Conservation (phyloP, 176 grass and related monocot genomes). For the Bromus sterilis region DNA sequence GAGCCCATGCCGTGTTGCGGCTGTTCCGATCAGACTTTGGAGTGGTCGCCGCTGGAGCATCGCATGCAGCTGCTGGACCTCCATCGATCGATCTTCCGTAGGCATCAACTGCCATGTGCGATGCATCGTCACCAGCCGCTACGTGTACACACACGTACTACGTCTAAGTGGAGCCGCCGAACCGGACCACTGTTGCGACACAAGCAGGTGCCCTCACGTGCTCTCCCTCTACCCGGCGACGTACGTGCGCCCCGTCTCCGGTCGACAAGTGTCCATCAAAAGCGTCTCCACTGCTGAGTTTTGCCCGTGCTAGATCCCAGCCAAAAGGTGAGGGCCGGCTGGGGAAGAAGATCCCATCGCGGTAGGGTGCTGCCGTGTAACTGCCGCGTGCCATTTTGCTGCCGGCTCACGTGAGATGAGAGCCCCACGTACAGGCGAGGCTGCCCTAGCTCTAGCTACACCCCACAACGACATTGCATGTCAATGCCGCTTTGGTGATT, state of each 20-base stretch:
- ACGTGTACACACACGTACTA: too few relatives aligned
- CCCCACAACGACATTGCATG: not conserved
- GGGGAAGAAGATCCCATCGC: not conserved
- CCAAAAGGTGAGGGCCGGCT: too few relatives aligned
- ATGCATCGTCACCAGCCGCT: not conserved
- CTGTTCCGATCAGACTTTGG: not conserved
- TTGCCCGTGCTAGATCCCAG: not conserved
- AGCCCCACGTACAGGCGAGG: too few relatives aligned
- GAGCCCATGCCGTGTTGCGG: too few relatives aligned
- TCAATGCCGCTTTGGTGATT: too few relatives aligned
- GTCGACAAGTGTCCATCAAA: not conserved
- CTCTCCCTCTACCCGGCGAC: not conserved
- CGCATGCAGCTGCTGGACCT: too few relatives aligned
- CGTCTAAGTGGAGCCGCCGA: not conserved
- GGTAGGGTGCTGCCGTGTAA: not conserved
- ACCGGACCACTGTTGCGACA: not conserved
- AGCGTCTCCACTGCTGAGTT: not conserved
- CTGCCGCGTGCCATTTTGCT: not conserved
- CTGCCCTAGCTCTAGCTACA: too few relatives aligned
- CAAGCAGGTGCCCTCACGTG: not conserved
- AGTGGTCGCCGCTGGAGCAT: not conserved
- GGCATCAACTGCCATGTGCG: too few relatives aligned
- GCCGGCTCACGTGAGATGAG: not conserved
- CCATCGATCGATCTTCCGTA: too few relatives aligned
- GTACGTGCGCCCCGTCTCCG: too few relatives aligned